Evolutionary conservation across 345 rosid genomes (phyloP).

Genomic region (Eucalyptus shirleyi): DNA sequence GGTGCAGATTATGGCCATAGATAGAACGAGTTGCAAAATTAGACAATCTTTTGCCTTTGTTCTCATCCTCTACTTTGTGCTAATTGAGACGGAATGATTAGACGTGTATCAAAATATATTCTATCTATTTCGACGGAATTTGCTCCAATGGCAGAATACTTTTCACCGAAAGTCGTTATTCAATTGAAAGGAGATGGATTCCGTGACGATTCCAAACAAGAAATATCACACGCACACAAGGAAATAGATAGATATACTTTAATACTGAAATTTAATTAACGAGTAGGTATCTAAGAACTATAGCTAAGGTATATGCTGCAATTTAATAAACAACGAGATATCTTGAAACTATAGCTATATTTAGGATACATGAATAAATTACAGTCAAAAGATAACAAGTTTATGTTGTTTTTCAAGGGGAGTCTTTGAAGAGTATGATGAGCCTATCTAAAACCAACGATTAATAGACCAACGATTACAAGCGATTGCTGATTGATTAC

Average conservation of each 20-base stretch:
- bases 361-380: not conserved
- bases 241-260: not conserved
- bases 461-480: not conserved
- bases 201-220: accelerated
- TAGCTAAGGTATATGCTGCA: no score
- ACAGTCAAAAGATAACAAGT: not conserved
- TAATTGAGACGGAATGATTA: not conserved
- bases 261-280: no score
- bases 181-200: not conserved
- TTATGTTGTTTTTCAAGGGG: not conserved
- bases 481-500: not conserved
- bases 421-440: not conserved
- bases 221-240: not conserved
- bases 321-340: not conserved
- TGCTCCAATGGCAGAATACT: accelerated
- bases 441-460: not conserved
- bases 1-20: not conserved
- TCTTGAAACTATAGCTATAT: not conserved
- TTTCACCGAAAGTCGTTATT: not conserved
- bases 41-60: not conserved
- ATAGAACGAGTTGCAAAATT: not conserved
- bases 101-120: no score
- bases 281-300: not conserved
- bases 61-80: not conserved
- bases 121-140: no score